Evolutionary conservation across 2,329 filamentous ascomycete genomes (phyloP).

Genomic region (Trichocomaceae sp.): DNA sequence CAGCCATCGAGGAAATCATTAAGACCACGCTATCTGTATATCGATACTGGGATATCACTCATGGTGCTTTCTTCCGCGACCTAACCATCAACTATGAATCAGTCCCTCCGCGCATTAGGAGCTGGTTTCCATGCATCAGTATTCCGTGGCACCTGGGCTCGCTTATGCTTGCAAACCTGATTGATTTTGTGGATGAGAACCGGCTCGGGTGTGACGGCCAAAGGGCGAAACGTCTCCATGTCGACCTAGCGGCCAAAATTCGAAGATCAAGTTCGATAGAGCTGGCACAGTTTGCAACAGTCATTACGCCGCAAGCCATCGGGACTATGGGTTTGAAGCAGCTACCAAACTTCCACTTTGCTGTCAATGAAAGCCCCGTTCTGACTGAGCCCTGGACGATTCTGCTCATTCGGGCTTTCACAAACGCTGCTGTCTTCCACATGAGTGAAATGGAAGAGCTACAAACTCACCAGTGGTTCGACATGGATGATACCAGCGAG

Average conservation of each 20-base stretch:
- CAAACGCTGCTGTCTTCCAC: neutral
- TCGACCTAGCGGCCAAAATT: neutral
- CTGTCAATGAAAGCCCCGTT: neutral
- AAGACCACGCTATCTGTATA: neutral
- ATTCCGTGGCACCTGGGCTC: neutral
- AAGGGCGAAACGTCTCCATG: neutral
- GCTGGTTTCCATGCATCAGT: constrained; percentile 1
- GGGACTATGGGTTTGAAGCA: neutral
- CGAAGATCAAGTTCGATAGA: neutral
- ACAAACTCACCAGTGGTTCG: constrained; percentile 1
- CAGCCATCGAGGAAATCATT: neutral
- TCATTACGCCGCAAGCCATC: neutral
- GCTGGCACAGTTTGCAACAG: neutral
- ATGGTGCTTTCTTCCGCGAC: neutral
- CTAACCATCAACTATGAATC: neutral
- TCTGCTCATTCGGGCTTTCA: neutral
- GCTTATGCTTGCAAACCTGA: neutral
- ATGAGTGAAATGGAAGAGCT: neutral
- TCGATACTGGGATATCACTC: constrained; percentile 1
- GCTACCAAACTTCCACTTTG: neutral
- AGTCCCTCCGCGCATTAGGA: neutral
- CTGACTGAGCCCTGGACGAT: constrained; percentile 1
- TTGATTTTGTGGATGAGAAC: neutral
- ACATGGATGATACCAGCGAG: neutral
- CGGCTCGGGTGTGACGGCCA: neutral